These are phyloP conservation scores for Theobroma grandiflorum DNA, from an alignment of 441 rosid genomes.

Conservation along the genomic window DNA sequence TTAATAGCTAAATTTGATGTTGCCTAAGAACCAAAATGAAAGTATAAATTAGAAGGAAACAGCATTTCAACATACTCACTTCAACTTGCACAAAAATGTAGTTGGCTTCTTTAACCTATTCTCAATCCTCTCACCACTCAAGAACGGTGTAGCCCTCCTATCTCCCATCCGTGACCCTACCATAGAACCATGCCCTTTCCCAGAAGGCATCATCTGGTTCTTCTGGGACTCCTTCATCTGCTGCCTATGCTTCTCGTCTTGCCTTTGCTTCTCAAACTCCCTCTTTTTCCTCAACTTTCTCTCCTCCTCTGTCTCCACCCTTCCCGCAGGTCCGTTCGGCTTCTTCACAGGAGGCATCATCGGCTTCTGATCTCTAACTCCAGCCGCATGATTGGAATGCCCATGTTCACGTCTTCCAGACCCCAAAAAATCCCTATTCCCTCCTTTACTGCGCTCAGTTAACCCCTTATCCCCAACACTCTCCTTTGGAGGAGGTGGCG, in stretches of 20 bases:
- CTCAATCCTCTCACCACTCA: constrained; percentile 83
- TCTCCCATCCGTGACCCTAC: constrained; percentile 83
- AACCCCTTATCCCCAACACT: constrained; percentile 40
- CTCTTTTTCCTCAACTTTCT: constrained; percentile 90
- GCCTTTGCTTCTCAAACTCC: constrained; percentile 89
- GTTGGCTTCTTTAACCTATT: constrained; percentile 97
- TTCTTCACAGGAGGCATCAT: constrained; percentile 57
- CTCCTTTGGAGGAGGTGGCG: constrained; percentile 69
- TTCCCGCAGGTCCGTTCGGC: constrained; percentile 53
- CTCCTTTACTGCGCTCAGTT: constrained; percentile 48
- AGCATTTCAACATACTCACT: constrained; percentile 62
- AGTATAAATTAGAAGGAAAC: neutral
- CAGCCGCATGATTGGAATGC: constrained; percentile 43
- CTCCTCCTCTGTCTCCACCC: constrained; percentile 92
- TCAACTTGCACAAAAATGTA: constrained; percentile 97
- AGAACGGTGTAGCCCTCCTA: constrained; percentile 72
- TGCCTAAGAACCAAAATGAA: neutral
- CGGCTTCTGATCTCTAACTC: constrained; percentile 53
- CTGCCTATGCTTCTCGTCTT: constrained; percentile 75
- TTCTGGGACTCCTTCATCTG: constrained; percentile 75
- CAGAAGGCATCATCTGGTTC: constrained; percentile 60
- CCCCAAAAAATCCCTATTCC: constrained; percentile 37
- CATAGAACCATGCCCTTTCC: constrained; percentile 79
- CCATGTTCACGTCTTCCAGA: constrained; percentile 62
- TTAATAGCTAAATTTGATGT: neutral